Evolutionary conservation across 768 basidiomycete genomes (phyloP), one percentile per base, ranked within the genome.

Genomic region (Brasilioporus rufonigricans): DNA sequence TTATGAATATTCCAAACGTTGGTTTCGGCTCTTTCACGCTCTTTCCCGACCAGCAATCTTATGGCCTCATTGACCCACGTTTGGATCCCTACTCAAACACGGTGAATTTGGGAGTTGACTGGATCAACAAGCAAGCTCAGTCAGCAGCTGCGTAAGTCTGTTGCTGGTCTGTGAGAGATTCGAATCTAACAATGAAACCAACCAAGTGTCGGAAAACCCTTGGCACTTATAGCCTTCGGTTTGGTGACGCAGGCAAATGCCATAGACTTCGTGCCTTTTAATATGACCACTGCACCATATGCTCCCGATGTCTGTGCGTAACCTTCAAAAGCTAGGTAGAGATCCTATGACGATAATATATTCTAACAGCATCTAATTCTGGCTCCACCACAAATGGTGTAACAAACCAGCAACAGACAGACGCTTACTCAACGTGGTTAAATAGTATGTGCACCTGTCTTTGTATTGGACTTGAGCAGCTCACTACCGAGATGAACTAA

Each of bases 31-130:
- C 81, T 18, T 85, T 85, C 76, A 83, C 81, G 53, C 59, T 86
- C 24, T 87, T 87, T 77, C 86, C 87, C 19, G 85, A 89, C 62
- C 87, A 88, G 65, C 76, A 81, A 56, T 64, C 68, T 35, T 87
- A 86, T 59, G 79, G 71, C 29, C 53, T 75, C 23, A 61, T 67
- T 26, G 82, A 85, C 64, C 77, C 81, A 16, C 75, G 71, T 55
- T 66, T 82, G 48, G 69, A 79, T 40, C 59, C 77, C 11, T 83
- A 80, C 68, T 77, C 84, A 56, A 79, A 82, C 54, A 77, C 74
- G 0, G 62, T 86, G 35, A 69, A 80, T 55, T 65, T 63, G 19
- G 86, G 85, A 27, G 49, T 74, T 45, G 70, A 76, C 31, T 87
- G 85, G 85, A 85, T 87, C 48, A 61, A 63, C 24, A 61, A 61